A percentile compares a stretch with the other conserved stretches of the same genome.
Conservation (phyloP, 2,329 filamentous ascomycete genomes). For the Penicillium sp. region DNA sequence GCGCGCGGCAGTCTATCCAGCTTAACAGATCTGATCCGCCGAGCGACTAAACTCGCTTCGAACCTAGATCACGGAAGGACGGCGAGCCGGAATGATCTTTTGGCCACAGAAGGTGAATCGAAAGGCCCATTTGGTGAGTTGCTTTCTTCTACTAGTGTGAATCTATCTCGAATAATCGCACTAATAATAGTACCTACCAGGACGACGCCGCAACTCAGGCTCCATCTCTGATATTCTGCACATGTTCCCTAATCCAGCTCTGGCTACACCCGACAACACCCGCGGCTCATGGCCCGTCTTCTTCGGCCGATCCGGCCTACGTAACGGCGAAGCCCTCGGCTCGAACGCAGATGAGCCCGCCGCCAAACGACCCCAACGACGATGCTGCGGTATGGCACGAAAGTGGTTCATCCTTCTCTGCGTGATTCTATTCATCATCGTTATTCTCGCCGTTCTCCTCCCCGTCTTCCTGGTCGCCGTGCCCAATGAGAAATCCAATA, state of each 20-base stretch:
- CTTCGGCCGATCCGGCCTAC: conserved; percentile 40
- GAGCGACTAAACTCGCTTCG: conserved; percentile 82
- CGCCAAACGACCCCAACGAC: conserved; percentile 50
- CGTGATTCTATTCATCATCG: conserved; percentile 69
- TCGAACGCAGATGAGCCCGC: conserved; percentile 26
- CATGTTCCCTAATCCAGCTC: conserved; percentile 64
- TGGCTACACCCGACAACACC: conserved; percentile 50
- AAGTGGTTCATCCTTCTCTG: conserved; percentile 74
- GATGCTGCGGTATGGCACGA: conserved; percentile 81
- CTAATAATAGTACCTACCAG: conserved; percentile 17
- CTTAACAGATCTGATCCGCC: conserved; percentile 84
- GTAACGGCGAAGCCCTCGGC: conserved; percentile 33
- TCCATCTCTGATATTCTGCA: conserved; percentile 68
- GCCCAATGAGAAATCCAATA: conserved; percentile 52
- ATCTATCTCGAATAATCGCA: background rate
- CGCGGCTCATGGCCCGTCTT: conserved; percentile 45
- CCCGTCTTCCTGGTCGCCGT: conserved; percentile 69
- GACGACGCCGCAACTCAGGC: conserved; percentile 50
- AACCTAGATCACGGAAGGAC: conserved; percentile 84
- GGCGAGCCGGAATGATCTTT: conserved; percentile 60
- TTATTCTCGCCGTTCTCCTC: conserved; percentile 81
- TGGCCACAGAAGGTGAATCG: conserved; percentile 38
- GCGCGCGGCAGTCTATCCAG: conserved; percentile 88
- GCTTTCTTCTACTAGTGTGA: background rate
- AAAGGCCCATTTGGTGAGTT: conserved; percentile 32